Conservation (phyloP, 805 yeast genomes). For the Lachancea sp. region DNA sequence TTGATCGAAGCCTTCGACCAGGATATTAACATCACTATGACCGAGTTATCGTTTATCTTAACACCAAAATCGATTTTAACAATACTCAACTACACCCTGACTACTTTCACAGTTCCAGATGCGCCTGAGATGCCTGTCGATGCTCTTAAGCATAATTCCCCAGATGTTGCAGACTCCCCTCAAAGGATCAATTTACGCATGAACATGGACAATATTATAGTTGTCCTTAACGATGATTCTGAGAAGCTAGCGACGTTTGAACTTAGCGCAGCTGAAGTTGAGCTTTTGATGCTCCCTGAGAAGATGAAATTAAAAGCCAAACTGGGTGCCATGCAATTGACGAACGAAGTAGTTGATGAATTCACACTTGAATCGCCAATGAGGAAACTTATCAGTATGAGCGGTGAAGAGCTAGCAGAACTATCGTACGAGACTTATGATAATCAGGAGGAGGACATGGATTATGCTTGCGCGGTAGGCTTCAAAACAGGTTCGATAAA, state of each 20-base stretch:
- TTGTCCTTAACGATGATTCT: conserved; percentile 78
- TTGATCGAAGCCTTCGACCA: conserved; percentile 70
- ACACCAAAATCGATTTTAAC: conserved; percentile 75
- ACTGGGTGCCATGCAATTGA: conserved; percentile 71
- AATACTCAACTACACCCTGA: conserved; percentile 69
- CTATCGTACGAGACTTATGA: conserved; percentile 79
- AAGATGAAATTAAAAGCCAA: conserved; percentile 64
- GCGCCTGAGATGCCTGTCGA: conserved; percentile 65
- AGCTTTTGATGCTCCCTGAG: conserved; percentile 64
- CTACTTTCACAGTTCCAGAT: conserved; percentile 81
- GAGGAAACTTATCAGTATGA: conserved; percentile 67
- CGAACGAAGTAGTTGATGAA: conserved; percentile 67
- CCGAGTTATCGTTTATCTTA: conserved; percentile 68
- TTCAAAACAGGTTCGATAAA: conserved; percentile 64
- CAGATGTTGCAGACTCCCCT: conserved; percentile 53
- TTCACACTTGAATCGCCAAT: conserved; percentile 52
- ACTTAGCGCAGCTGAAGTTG: conserved; percentile 65
- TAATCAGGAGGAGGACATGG: conserved; percentile 39
- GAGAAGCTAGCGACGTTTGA: conserved; percentile 72
- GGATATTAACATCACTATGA: conserved; percentile 61
- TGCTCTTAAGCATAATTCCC: conserved; percentile 59
- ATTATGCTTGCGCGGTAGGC: conserved; percentile 37
- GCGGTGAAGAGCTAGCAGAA: conserved; percentile 71
- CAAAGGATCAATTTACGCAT: conserved; percentile 67
- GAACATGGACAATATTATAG: conserved; percentile 62